Percentiles rank a stretch among this genome's conserved stretches.
These are phyloP conservation scores for Neotropicomus parvogracilis DNA, from an alignment of 1,284 basidiomycete genomes.

Conservation along the genomic window DNA sequence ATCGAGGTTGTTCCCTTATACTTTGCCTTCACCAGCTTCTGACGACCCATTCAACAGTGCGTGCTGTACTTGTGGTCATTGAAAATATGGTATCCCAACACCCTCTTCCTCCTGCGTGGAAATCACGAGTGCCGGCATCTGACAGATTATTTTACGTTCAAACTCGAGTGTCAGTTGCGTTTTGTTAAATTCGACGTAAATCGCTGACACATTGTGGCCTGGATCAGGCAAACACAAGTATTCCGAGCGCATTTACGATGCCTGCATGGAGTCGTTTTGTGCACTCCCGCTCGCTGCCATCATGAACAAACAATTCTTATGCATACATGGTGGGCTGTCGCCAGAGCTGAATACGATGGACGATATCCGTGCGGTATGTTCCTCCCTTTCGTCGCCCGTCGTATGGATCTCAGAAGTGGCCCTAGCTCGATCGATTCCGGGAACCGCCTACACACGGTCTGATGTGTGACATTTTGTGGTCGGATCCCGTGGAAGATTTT, in stretches of 20 bases:
- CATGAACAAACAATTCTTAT: conserved; percentile 98
- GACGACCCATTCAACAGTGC: conserved; percentile 53
- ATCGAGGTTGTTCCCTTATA: conserved; percentile 59
- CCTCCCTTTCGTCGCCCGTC: background rate
- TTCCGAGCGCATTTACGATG: conserved; percentile 86
- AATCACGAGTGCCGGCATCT: conserved; percentile 90
- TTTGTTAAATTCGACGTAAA: background rate
- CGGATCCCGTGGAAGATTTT: conserved; percentile 92
- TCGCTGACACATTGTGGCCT: conserved; percentile 4
- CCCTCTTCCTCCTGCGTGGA: conserved; percentile 84
- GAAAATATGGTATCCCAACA: conserved; percentile 92
- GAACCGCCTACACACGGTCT: conserved; percentile 92
- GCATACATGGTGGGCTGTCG: conserved; percentile 90
- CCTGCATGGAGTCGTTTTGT: conserved; percentile 93
- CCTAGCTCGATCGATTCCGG: conserved; percentile 87
- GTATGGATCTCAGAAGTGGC: conserved; percentile 5
- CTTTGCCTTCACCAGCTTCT: background rate
- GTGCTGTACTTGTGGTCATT: conserved; percentile 86
- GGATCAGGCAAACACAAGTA: conserved; percentile 89
- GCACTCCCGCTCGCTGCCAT: conserved; percentile 87
- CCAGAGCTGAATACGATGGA: conserved; percentile 90
- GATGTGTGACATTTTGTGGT: conserved; percentile 96
- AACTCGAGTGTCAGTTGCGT: conserved; percentile 73
- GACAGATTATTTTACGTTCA: conserved; percentile 89
- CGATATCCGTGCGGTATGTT: conserved; percentile 72